Conservation (phyloP, 2,329 filamentous ascomycete species). For the Colletotrichum sp. region DNA sequence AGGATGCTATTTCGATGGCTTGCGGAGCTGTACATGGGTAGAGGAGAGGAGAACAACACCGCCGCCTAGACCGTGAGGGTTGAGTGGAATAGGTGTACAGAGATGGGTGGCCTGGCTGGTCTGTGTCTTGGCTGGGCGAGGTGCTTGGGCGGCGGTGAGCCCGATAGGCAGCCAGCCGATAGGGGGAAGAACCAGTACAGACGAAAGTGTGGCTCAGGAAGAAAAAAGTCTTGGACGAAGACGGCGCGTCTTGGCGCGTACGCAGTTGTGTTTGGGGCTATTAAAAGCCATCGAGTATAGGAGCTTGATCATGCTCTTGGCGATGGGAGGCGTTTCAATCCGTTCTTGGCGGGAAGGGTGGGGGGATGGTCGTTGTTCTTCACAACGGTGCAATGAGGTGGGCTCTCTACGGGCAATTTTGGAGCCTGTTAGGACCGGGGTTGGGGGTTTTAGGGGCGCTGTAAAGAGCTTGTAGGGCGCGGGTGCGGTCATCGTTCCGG, state of each 20-base stretch:
- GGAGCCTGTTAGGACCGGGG: background rate
- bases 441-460: background rate
- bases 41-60: background rate
- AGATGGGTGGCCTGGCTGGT: background rate
- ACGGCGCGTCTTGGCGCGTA: constrained; percentile 5
- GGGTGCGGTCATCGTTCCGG: background rate
- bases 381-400: background rate
- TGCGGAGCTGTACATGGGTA: background rate
- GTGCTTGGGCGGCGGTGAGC: background rate
- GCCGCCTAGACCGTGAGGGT: background rate
- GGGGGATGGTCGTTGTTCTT: background rate
- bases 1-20: constrained; percentile 6
- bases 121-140: background rate
- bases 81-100: background rate
- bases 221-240: background rate
- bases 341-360: constrained; percentile 2
- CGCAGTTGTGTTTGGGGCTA: constrained; percentile 13
- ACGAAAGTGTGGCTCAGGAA: background rate
- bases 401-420: background rate
- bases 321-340: constrained; percentile 13
- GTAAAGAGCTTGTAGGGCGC: background rate
- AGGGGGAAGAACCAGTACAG: background rate
- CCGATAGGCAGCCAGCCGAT: background rate
- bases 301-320: constrained; percentile 20
- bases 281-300: constrained; percentile 14